Base-by-base conservation (phyloP, 148 eudicot genomes). In the Diospyros lotus region DNA sequence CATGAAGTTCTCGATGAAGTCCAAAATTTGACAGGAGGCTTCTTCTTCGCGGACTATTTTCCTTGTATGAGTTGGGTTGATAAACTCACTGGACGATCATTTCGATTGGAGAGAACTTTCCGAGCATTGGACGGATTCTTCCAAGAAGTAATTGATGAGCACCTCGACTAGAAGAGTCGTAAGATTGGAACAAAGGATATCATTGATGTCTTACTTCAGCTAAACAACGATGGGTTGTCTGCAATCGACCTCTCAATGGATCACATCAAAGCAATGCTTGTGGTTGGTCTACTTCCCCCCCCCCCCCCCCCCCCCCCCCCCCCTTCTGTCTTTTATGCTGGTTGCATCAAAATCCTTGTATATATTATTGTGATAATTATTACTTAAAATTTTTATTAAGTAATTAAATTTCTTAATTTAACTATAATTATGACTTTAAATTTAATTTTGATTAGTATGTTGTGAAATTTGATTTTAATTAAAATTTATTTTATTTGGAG, bases 31-130 rank as follows among this genome's bases (percentile, higher is more conserved):
- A 1, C 6, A 1, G 64, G 65, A 9, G 18, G 51, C 2, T 42
- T 72, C 41, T 58, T 2, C 39, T 12, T 58, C 40, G 43, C 65
- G 2, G 74, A 72, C 51, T 72, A 56, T 72, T 72, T 72, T 40
- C 73, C 73, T 55, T 70, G 4, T 9, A 38, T 40, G 9, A 18
- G 62, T 39, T 70, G 62, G 73, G 6, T 58, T 40, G 74, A 60
- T 60, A 18, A 28, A 60, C 64, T 60, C 64, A 17, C 64, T 60
- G 64, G 64, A 60, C 9, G 2, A 9, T 60, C 9, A 17, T 1
- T 2, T 5, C 6, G 40, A 40, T 1, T 28, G 17, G 40, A 60
- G 8, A 60, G 28, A 60, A 60, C 64, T 60, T 60, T 2, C 64
- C 6, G 17, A 0, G 64, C 17, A 18, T 18, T 60, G 10, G 64